Base-by-base conservation (phyloP, 2,329 filamentous ascomycete species). In the Didymella exigua region DNA sequence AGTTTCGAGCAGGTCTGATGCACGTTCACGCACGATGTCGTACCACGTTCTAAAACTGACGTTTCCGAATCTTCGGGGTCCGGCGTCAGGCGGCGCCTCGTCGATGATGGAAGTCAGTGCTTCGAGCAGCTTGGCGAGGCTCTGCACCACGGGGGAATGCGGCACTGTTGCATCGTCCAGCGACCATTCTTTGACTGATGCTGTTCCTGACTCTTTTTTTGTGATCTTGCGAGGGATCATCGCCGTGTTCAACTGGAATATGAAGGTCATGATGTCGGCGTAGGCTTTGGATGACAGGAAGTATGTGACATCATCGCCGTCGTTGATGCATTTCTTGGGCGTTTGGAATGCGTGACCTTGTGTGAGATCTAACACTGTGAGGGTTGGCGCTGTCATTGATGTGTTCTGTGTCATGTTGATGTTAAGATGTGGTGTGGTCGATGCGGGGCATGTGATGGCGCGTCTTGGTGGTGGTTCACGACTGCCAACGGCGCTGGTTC, bases 31-130 rank as follows among this genome's bases (percentile, higher is more conserved):
- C 11, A 95, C 79, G 26, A 92, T 76, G 42, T 83, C 78, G 72
- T 89, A 84, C 93, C 95, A 99, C 62, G 81, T 90, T 26, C 93
- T 84, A 75, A 96, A 99, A 67, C 90, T 93, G 40, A 90, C 80
- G 72, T 99, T 99, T 29, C 95, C 95, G 72, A 98, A 99, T 59
- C 95, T 84, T 48, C 93, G 83, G 16, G 93, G 93, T 13, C 93
- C 93, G 6, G 86, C 85, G 66, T 96, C 89, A 0, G 93, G 93
- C 1, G 93, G 93, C 0, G 87, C 89, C 68, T 93, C 86, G 14
- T 89, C 84, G 45, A 96, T 85, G 44, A 96, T 82, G 8, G 76
- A 77, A 46, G 85, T 84, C 13, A 96, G 79, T 43, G 80, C 83
- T 5, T 80, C 76, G 14, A 98, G 77, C 30, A 99, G 79, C 9